A percentile compares a stretch with the other conserved stretches of the same genome.
phyloP scores from a whole-genome alignment of 2,329 filamentous ascomycete genomes.

The Plenodomus lindquistii region DNA sequence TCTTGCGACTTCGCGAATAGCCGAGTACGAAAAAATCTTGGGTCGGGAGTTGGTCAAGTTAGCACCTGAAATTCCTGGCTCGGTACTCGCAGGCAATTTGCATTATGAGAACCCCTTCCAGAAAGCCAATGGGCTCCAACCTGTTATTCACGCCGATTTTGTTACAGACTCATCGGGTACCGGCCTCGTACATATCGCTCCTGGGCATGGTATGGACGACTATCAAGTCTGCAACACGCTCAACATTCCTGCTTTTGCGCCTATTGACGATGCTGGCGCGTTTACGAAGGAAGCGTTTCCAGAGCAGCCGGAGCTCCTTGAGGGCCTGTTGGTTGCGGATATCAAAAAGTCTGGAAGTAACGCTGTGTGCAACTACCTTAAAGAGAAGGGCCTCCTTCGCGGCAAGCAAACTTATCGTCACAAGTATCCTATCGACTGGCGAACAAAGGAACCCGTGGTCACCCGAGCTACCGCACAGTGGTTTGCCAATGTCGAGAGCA shows the following conservation, averaged over 20 bases:
- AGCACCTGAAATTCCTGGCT: constrained; percentile 59
- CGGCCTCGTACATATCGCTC: constrained; percentile 91
- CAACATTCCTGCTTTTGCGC: constrained; percentile 74
- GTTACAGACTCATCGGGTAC: constrained; percentile 90
- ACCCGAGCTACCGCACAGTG: constrained; percentile 93
- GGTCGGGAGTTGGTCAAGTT: constrained; percentile 31
- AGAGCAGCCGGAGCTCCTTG: constrained; percentile 66
- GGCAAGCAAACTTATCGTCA: constrained; percentile 74
- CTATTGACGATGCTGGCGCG: constrained; percentile 77
- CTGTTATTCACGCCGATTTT: constrained; percentile 82
- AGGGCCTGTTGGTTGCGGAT: constrained; percentile 71
- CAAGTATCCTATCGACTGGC: constrained; percentile 98
- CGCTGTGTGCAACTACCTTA: constrained; percentile 71
- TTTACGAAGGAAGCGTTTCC: constrained; percentile 83
- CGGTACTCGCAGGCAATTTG: constrained; percentile 63
- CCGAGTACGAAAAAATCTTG: constrained; percentile 49
- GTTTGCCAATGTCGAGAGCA: constrained; percentile 89
- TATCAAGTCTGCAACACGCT: constrained; percentile 77
- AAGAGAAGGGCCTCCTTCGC: constrained; percentile 59
- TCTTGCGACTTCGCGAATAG: constrained; percentile 71
- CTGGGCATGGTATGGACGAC: constrained; percentile 95
- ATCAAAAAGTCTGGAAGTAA: constrained; percentile 60
- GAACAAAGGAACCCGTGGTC: constrained; percentile 90
- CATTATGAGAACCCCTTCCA: constrained; percentile 74
- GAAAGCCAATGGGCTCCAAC: constrained; percentile 62